A percentile compares a stretch with the other conserved stretches of the same genome.
These are phyloP conservation scores for Clarireedia sp. DNA, from an alignment of 2,329 filamentous ascomycete genomes.

Conservation along the genomic window DNA sequence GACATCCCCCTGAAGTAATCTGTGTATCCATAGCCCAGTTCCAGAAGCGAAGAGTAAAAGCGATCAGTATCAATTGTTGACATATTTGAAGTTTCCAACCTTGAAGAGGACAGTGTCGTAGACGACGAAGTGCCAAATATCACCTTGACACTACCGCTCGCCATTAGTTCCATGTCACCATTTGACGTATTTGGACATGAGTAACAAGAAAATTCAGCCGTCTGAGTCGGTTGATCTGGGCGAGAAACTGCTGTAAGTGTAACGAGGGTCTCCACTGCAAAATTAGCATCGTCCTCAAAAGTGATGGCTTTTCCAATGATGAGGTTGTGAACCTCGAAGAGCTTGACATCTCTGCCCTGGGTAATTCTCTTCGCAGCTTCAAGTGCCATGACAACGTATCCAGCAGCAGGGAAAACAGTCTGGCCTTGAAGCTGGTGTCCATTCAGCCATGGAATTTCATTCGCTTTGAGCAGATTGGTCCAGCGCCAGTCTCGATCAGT, in stretches of 20 bases:
- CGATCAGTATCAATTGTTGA: constrained; percentile 7
- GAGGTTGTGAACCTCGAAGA: neutral
- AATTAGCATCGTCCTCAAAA: neutral
- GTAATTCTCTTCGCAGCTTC: neutral
- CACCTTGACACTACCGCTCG: neutral
- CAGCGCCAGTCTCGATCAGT: constrained; percentile 11
- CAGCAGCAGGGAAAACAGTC: constrained; percentile 38
- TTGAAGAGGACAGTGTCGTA: neutral
- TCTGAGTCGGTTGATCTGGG: neutral
- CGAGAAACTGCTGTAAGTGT: neutral
- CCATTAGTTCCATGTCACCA: neutral
- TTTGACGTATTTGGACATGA: neutral
- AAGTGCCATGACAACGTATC: constrained; percentile 32
- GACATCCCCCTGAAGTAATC: too few species aligned
- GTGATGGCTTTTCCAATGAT: neutral
- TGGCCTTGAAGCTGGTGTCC: constrained; percentile 35
- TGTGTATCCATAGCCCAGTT: neutral
- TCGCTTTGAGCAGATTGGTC: constrained; percentile 10
- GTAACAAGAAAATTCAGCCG: neutral
- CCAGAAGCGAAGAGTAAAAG: constrained; percentile 11
- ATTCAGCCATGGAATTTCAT: constrained; percentile 37
- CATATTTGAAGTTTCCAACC: neutral
- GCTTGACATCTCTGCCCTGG: neutral
- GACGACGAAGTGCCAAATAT: neutral
- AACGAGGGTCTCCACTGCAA: neutral